Conservation (phyloP, 805 yeast species). For the Myxozyma vanderwaltii region DNA sequence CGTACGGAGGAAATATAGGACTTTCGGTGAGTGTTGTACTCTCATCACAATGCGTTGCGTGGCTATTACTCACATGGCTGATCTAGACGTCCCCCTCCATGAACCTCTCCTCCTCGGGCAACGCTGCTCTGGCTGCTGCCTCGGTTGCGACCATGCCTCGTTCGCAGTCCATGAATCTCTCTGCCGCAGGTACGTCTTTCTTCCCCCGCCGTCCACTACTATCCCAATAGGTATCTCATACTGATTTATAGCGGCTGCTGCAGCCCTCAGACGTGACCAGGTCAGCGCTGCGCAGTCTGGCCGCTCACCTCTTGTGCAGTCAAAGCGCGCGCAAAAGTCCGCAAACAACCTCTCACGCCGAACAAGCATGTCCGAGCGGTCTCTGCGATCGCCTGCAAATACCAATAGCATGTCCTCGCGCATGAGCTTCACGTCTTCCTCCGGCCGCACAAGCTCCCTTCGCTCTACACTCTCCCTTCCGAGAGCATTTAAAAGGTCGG, state of each 20-base stretch:
- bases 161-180: slow-evolving; percentile 21
- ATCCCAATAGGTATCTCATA: neutral
- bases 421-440: neutral
- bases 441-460: slow-evolving; percentile 15
- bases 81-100: slow-evolving; percentile 27
- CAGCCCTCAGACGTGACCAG: slow-evolving; percentile 25
- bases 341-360: slow-evolving; percentile 10
- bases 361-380: slow-evolving; percentile 28
- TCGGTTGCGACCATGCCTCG: slow-evolving; percentile 18
- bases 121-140: slow-evolving; percentile 22
- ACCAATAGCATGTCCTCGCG: neutral
- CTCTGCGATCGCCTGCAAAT: slow-evolving; percentile 10
- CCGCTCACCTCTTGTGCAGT: slow-evolving; percentile 13
- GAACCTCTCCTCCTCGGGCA: slow-evolving; percentile 16
- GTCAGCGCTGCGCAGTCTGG: slow-evolving; percentile 10
- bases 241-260: slow-evolving; percentile 27
- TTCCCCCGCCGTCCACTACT: neutral
- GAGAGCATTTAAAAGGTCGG: slow-evolving; percentile 11
- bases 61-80: neutral
- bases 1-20: slow-evolving; percentile 21
- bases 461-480: slow-evolving; percentile 11
- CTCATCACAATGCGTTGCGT: no score
- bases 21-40: slow-evolving; percentile 4
- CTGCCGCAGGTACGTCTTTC: slow-evolving; percentile 28
- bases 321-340: slow-evolving; percentile 12